Evolutionary conservation across 1,284 basidiomycete species (phyloP).

Genomic region (Veloboletus limbatus): DNA sequence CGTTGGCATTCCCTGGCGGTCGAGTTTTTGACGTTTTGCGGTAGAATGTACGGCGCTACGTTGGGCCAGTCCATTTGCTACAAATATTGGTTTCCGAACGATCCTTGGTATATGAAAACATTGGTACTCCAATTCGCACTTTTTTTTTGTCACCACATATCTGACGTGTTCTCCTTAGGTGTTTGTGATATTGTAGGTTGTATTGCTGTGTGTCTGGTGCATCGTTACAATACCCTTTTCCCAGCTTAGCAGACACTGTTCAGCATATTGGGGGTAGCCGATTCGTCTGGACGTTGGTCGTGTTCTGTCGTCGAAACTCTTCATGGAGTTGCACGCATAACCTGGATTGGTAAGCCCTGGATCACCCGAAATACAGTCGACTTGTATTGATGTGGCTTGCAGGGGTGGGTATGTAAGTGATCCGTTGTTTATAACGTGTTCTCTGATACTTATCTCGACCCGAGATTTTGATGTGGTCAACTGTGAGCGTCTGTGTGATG

Average conservation of each 20-base stretch:
- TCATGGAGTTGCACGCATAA: constrained; percentile 2
- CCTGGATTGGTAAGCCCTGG: constrained; percentile 6
- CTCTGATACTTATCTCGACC: neutral
- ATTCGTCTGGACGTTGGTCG: constrained; percentile 9
- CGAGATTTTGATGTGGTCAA: neutral
- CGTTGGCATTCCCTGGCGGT: neutral
- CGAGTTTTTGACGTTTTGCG: too few relatives aligned
- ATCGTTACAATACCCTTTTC: neutral
- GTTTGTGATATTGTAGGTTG: constrained; percentile 4
- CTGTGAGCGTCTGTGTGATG: neutral
- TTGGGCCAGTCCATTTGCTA: constrained; percentile 15
- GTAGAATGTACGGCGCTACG: constrained; percentile 13
- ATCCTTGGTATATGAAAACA: constrained; percentile 2
- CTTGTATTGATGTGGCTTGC: neutral
- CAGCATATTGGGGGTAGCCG: constrained; percentile 9
- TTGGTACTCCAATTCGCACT: constrained; percentile 1
- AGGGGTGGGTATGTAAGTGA: constrained; percentile 17
- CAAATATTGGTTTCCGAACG: constrained; percentile 12
- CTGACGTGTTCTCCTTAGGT: constrained; percentile 9
- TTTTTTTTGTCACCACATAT: neutral
- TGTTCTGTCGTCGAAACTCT: constrained; percentile 3
- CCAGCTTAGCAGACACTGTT: neutral
- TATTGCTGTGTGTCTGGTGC: neutral
- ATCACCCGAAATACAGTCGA: neutral
- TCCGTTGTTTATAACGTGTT: too few relatives aligned